These are phyloP conservation scores for Colletotrichum kahawae DNA, from an alignment of 2,329 filamentous ascomycete genomes.

Conservation along the genomic window DNA sequence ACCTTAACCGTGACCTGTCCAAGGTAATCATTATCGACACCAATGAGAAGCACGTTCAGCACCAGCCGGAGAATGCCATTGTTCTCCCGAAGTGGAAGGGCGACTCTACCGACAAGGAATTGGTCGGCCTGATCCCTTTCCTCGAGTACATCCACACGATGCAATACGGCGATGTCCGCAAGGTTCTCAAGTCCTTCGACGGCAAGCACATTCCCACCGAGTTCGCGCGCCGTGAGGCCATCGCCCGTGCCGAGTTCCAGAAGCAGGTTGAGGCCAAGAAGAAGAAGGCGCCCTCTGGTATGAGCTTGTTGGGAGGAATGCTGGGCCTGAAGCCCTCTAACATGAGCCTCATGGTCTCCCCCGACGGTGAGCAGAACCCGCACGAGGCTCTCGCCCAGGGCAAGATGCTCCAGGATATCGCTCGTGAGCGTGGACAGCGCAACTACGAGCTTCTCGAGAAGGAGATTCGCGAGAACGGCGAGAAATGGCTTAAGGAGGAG, in stretches of 20 bases:
- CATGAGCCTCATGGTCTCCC: slow-evolving; percentile 64
- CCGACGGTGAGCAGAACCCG: slow-evolving; percentile 72
- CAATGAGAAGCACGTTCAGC: slow-evolving; percentile 78
- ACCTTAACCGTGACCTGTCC: slow-evolving; percentile 92
- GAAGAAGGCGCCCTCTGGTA: slow-evolving; percentile 57
- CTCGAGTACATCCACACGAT: slow-evolving; percentile 96
- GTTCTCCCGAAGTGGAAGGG: slow-evolving; percentile 90
- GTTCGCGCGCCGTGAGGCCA: slow-evolving; percentile 86
- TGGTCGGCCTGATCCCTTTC: slow-evolving; percentile 92
- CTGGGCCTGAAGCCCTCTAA: slow-evolving; percentile 78
- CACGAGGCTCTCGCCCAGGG: slow-evolving; percentile 84
- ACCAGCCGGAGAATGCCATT: slow-evolving; percentile 97
- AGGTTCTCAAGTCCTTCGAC: slow-evolving; percentile 85
- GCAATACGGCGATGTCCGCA: slow-evolving; percentile 86
- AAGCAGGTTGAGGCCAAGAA: slow-evolving; percentile 76
- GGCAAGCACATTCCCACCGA: slow-evolving; percentile 89
- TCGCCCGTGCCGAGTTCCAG: slow-evolving; percentile 84
- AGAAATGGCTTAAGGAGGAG: slow-evolving; percentile 96
- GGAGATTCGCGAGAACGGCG: slow-evolving; percentile 91
- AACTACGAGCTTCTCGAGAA: slow-evolving; percentile 89
- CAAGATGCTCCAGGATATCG: slow-evolving; percentile 97
- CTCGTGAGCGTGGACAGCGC: slow-evolving; percentile 87
- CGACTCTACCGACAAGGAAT: slow-evolving; percentile 79
- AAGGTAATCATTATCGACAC: slow-evolving; percentile 97
- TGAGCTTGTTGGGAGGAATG: slow-evolving; percentile 72